Base-by-base conservation (phyloP, 2,329 filamentous ascomycete species). In the Penicillium paneum region DNA sequence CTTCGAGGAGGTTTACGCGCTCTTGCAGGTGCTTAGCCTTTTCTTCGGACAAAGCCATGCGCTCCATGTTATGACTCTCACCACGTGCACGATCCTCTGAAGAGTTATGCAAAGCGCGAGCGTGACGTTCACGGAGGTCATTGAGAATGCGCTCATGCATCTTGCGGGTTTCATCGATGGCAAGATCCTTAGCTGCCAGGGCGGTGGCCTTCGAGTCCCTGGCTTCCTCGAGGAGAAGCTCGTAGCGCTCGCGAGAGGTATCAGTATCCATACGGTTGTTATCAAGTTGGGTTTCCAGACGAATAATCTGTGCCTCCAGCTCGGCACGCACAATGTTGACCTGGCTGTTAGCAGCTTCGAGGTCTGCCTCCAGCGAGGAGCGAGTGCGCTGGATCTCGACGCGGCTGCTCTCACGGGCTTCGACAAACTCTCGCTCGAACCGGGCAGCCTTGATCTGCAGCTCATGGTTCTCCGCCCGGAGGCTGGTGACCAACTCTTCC, bases 21-120 rank as follows among this genome's bases (percentile, higher is more conserved):
- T 97, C 92, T 70, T 95, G 88, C 21, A 95, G 83, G 70, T 95
- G 89, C 64, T 91, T 85, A 4, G 88, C 84, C 79, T 93, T 96
- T 53, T 91, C 90, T 8, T 92, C 85, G 0, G 91, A 90, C 53
- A 97, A 81, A 60, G 84, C 86, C 52, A 97, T 82, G 26, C 89
- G 86, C 67, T 97, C 91, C 44, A 88, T 82, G 40, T 95, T 83
- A 69, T 92, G 88, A 58, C 87, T 82, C 71, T 96, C 91, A 2
- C 85, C 80, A 46, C 89, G 86, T 64, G 93, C 86, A 55, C 87
- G 88, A 73, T 97, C 92, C 67, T 97, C 92, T 5, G 84, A 78
- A 10, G 85, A 83, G 62, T 89, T 90, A 67, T 81, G 84, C 55
- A 96, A 76, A 60, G 87, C 85, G 58, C 88, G 83, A 64, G 89